These are phyloP conservation scores for Podaxis sp. DNA, from an alignment of 768 basidiomycete species.

Conservation along the genomic window DNA sequence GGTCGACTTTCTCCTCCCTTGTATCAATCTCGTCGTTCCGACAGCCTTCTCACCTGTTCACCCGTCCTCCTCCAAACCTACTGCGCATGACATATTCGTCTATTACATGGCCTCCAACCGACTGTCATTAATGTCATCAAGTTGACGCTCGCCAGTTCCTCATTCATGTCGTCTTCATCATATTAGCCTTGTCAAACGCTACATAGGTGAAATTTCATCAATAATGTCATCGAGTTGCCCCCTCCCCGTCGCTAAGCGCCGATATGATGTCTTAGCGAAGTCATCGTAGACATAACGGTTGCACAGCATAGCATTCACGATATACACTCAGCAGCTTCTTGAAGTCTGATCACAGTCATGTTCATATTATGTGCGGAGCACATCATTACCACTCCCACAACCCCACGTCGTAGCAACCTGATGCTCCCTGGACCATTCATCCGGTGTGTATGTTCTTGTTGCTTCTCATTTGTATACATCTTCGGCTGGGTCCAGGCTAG, in stretches of 20 bases:
- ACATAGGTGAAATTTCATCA: background rate
- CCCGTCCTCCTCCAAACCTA: background rate
- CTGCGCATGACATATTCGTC: background rate
- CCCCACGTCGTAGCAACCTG: too few relatives aligned
- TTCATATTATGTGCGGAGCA: too few relatives aligned
- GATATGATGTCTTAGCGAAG: background rate
- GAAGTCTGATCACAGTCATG: background rate
- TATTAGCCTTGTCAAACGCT: slow-evolving; percentile 1
- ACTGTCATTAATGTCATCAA: background rate
- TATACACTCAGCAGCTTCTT: background rate
- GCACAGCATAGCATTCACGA: background rate
- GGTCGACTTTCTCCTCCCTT: background rate
- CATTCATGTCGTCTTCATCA: background rate
- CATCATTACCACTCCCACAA: too few relatives aligned
- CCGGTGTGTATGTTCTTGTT: too few relatives aligned
- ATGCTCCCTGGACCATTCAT: too few relatives aligned
- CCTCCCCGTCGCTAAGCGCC: background rate
- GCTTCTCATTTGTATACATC: too few relatives aligned
- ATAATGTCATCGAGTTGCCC: background rate
- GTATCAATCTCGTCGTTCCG: background rate
- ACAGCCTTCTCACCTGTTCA: background rate
- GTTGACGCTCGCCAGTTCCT: background rate
- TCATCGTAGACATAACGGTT: background rate
- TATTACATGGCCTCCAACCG: background rate
- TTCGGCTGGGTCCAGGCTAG: background rate